phyloP scores from a whole-genome alignment of 139 green algal genomes.

The Yamagishiella unicocca region DNA sequence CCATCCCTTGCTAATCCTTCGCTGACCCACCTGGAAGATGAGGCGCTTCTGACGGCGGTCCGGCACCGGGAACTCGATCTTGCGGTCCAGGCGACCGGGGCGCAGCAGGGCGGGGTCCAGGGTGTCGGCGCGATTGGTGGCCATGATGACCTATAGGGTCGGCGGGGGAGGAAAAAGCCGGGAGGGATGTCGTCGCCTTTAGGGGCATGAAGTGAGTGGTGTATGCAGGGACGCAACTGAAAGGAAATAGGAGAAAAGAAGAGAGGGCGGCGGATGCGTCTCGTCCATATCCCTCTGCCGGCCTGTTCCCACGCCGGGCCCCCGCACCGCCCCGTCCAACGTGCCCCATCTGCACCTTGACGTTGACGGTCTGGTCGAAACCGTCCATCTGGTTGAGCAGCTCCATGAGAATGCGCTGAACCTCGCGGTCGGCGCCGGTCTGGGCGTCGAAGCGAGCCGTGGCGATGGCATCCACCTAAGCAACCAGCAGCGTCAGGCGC shows the following conservation, averaged over 20 bases:
- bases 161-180: background rate
- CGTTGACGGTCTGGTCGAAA: slow-evolving; percentile 97
- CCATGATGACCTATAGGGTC: slow-evolving; percentile 95
- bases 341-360: slow-evolving; percentile 45
- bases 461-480: slow-evolving; percentile 96
- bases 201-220: too few relatives aligned
- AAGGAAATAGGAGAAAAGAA: too few relatives aligned
- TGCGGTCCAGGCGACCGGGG: slow-evolving; percentile 96
- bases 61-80: slow-evolving; percentile 99
- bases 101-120: slow-evolving; percentile 97
- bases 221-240: too few relatives aligned
- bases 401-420: slow-evolving; percentile 99
- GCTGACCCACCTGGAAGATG: slow-evolving; percentile 94
- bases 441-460: slow-evolving; percentile 97
- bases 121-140: slow-evolving; percentile 98
- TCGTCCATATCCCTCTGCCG: too few relatives aligned
- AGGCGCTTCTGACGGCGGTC: slow-evolving; percentile 98
- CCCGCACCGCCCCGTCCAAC: background rate
- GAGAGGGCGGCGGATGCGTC: too few relatives aligned
- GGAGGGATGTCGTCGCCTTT: too few relatives aligned
- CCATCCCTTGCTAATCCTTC: too few relatives aligned
- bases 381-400: slow-evolving; percentile 99
- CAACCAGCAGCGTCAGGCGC: too few relatives aligned
- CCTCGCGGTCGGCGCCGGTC: slow-evolving; percentile 85
- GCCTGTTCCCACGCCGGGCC: too few relatives aligned